Conservation (phyloP, 768 basidiomycete genomes). For the Hebeloma cylindrosporum region DNA sequence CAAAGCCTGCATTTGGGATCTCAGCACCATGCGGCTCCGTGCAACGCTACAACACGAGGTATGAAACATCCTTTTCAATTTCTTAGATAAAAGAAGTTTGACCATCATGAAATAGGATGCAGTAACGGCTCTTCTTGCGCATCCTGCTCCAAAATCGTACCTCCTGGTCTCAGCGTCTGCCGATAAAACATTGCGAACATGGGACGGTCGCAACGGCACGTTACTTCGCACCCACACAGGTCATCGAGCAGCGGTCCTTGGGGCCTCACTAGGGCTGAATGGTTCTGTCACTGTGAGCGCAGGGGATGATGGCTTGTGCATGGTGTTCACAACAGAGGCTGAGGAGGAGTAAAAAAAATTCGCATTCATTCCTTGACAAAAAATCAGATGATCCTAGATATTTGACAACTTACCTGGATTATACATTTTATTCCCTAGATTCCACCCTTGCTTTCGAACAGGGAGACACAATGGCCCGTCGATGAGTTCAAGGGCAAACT, state of each 20-base stretch:
- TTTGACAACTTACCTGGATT: too few relatives aligned
- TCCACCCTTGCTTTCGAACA: too few relatives aligned
- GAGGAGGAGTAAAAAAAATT: conserved; percentile 31
- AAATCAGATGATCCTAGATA: too few relatives aligned
- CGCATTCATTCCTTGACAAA: too few relatives aligned
- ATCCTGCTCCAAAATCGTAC: conserved; percentile 73
- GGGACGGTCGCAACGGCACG: conserved; percentile 87
- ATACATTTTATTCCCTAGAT: too few relatives aligned
- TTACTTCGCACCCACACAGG: conserved; percentile 81
- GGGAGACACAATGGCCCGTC: too few relatives aligned
- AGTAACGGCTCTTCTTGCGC: conserved; percentile 74
- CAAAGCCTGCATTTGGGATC: conserved; percentile 93
- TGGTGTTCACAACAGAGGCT: conserved; percentile 74
- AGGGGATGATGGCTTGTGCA: conserved; percentile 85
- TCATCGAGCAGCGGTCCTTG: conserved; percentile 75
- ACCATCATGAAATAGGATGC: conserved; percentile 66
- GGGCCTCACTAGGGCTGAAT: conserved; percentile 66
- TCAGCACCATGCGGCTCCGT: conserved; percentile 80
- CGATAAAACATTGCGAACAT: conserved; percentile 84
- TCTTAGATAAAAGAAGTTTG: conserved; percentile 6
- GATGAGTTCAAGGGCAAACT: too few relatives aligned
- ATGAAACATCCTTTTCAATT: too few relatives aligned
- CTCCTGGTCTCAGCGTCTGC: conserved; percentile 85
- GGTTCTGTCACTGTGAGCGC: conserved; percentile 82
- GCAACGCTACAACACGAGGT: conserved; percentile 84